Evolutionary conservation across 257 asterid genomes (phyloP).

Genomic region (Cruciata laevipes): DNA sequence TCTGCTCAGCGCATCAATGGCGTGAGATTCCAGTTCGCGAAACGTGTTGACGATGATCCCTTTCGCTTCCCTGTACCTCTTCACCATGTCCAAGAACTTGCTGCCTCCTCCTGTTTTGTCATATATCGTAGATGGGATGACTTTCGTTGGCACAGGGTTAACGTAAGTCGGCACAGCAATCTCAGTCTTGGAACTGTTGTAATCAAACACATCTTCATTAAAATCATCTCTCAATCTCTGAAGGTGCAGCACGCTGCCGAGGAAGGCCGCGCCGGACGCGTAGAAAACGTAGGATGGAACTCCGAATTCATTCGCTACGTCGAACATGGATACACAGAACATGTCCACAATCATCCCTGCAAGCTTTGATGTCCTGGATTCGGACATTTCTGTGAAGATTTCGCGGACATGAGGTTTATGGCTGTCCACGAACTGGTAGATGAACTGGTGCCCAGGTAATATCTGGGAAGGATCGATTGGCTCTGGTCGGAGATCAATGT

Average conservation of each 20-base stretch:
- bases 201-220: conserved; percentile 7
- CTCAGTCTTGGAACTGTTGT: conserved; percentile 14
- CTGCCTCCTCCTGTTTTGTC: not conserved
- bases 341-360: conserved; percentile 46
- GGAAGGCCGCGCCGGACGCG: conserved; percentile 36
- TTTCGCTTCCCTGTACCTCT: not conserved
- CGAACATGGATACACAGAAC: conserved; percentile 47
- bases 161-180: not conserved
- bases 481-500: not conserved
- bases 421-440: conserved; percentile 16
- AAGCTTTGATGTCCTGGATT: not conserved
- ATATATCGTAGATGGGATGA: not conserved
- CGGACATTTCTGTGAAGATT: conserved; percentile 18
- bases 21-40: conserved; percentile 1
- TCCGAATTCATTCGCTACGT: conserved; percentile 42
- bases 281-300: conserved; percentile 45
- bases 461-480: not conserved
- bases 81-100: not conserved
- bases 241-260: conserved; percentile 22
- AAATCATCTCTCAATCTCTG: conserved; percentile 22
- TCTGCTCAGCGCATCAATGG: conserved; percentile 3
- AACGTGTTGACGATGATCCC: conserved; percentile 9
- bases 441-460: not conserved
- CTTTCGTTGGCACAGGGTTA: not conserved
- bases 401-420: conserved; percentile 25